Base-by-base conservation (phyloP, 345 rosid genomes). In the Brassica juncea region DNA sequence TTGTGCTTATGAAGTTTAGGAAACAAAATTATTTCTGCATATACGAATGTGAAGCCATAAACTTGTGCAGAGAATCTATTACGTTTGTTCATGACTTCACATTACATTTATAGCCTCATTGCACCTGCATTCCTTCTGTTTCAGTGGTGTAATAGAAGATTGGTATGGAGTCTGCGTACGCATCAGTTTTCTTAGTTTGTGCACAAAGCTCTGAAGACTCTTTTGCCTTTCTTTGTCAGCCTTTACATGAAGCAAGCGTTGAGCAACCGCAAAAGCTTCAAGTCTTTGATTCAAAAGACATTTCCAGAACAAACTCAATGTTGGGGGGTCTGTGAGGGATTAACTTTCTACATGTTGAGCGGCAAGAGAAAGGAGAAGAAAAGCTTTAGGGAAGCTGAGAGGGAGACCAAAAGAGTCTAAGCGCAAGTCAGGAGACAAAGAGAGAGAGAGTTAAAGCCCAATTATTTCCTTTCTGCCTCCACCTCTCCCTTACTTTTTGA, bases 221-320 rank as follows among this genome's bases (percentile, higher is more conserved):
- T 61, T 71, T 39, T 39, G 16, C 19, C 37, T 34, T 34, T 34
- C 37, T 34, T 34, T 34, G 37, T 34, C 10, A 78, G 82, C 12
- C 72, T 39, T 57, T 42, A 47, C 70, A 60, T 34, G 72, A 73
- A 61, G 70, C 74, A 73, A 60, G 61, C 62, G 31, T 66, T 4
- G 66, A 72, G 69, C 77, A 79, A 66, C 23, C 54, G 0, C 39
- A 72, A 34, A 71, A 72, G 72, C 54, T 78, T 23, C 72, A 66
- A 58, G 68, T 31, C 25, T 39, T 66, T n/a, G 78, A 79, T 47
- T 68, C 78, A 3, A 61, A 66, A 68, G 70, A 59, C 64, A 28
- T 82, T 19, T 76, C 86, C 1, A 80, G 92, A 35, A 84, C 89
- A 74, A 83, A 80, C 35, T 55, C 84, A 62, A 83, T 87, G 82